A percentile compares a stretch with the other conserved stretches of the same genome.
phyloP scores from a whole-genome alignment of 768 basidiomycete genomes.

The Jaapia argillacea region DNA sequence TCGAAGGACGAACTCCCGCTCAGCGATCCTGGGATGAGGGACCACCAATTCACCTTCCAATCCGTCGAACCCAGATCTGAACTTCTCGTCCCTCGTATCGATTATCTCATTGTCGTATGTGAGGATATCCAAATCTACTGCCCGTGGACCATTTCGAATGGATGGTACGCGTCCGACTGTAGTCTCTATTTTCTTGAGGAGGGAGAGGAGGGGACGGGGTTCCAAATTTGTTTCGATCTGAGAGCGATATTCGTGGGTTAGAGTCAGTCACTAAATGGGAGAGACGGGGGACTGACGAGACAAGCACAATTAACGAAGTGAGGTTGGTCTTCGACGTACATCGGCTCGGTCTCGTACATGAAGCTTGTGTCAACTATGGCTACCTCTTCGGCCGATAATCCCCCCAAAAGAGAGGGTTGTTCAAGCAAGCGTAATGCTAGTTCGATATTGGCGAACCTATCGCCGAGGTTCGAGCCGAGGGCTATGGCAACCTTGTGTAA shows the following conservation, averaged over 20 bases:
- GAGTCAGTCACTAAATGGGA: too few species aligned
- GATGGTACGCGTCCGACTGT: slow-evolving; percentile 72
- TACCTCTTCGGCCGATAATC: slow-evolving; percentile 14
- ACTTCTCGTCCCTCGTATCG: slow-evolving; percentile 39
- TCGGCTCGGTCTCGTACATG: slow-evolving; percentile 87
- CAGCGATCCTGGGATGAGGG: slow-evolving; percentile 73
- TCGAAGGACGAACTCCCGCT: slow-evolving; percentile 87
- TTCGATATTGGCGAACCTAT: slow-evolving; percentile 76
- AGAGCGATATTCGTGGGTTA: too few species aligned
- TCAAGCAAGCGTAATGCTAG: slow-evolving; percentile 67
- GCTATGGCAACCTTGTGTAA: slow-evolving; percentile 53
- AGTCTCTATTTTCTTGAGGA: slow-evolving; percentile 67
- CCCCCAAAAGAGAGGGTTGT: slow-evolving; percentile 23
- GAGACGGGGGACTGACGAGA: slow-evolving; percentile 46
- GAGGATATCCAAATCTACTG: slow-evolving; percentile 83
- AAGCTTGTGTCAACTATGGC: slow-evolving; percentile 71
- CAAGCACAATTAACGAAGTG: slow-evolving; percentile 88
- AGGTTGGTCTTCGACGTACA: slow-evolving; percentile 92
- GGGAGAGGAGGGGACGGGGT: slow-evolving; percentile 44
- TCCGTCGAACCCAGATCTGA: slow-evolving; percentile 35
- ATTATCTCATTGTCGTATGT: slow-evolving; percentile 56
- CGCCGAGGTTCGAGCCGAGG: slow-evolving; percentile 86
- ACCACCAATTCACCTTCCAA: slow-evolving; percentile 63
- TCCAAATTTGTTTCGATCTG: slow-evolving; percentile 70
- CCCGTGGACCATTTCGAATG: slow-evolving; percentile 78